phyloP scores from a whole-genome alignment of 2,329 filamentous ascomycete genomes.

The Trichoderma lentiforme region DNA sequence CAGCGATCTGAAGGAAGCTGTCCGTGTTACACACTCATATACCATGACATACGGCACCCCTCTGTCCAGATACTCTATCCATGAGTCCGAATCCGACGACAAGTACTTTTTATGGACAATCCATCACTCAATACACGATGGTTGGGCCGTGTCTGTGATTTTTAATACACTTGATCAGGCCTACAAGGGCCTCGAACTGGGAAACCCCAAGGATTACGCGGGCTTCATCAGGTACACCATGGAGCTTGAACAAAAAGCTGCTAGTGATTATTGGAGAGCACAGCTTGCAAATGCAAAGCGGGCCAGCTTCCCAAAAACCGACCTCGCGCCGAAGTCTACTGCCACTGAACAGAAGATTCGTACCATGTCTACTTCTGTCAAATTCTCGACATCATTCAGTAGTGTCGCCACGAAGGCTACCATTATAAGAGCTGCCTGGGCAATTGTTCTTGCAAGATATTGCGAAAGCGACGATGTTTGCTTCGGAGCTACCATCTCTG shows the following conservation, averaged over 20 bases:
- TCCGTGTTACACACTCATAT: not conserved
- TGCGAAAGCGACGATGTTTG: conserved; percentile 24
- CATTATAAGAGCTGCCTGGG: conserved; percentile 27
- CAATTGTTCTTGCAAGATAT: conserved; percentile 24
- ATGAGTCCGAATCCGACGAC: not conserved
- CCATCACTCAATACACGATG: conserved; percentile 27
- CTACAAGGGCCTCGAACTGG: conserved; percentile 13
- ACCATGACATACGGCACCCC: conserved; percentile 9
- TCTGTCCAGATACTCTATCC: conserved; percentile 7
- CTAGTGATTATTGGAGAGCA: conserved; percentile 1
- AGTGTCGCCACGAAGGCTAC: conserved; percentile 21
- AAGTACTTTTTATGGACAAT: conserved; percentile 23
- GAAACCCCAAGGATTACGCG: conserved; percentile 4
- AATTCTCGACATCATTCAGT: not conserved
- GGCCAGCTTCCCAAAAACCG: conserved; percentile 8
- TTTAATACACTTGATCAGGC: conserved; percentile 2
- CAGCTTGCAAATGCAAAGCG: conserved; percentile 10
- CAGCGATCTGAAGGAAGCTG: not conserved
- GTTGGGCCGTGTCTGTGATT: conserved; percentile 20
- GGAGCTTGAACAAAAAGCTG: not conserved
- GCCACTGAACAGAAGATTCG: not conserved
- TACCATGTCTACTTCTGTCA: not conserved
- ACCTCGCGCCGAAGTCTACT: not conserved
- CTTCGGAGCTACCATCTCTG: conserved; percentile 30
- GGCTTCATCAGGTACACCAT: conserved; percentile 20